Evolutionary conservation across 2,329 filamentous ascomycete species (phyloP).

Genomic region (Neospermospora avenae): DNA sequence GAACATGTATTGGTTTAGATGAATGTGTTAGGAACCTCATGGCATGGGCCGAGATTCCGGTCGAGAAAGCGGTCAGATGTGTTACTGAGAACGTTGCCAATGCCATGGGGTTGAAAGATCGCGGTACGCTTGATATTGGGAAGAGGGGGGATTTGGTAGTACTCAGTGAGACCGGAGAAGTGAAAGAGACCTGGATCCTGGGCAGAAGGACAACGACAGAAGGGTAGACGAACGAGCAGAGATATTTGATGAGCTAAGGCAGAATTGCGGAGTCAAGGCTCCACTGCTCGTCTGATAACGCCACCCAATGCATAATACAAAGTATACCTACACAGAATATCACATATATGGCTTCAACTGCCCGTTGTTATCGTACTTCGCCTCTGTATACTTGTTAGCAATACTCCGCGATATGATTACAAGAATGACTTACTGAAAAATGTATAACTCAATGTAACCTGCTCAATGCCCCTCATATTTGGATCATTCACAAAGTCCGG

Average conservation of each 20-base stretch:
- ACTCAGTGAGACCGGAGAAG: constrained; percentile 20
- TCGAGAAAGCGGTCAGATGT: constrained; percentile 30
- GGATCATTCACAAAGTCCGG: constrained; percentile 90
- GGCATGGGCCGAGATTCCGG: constrained; percentile 25
- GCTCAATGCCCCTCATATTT: constrained; percentile 91
- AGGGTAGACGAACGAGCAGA: neutral
- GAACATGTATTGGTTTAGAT: constrained; percentile 49
- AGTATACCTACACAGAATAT: constrained; percentile 18
- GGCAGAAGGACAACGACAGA: constrained; percentile 19
- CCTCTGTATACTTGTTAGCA: constrained; percentile 56
- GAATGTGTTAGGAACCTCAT: constrained; percentile 45
- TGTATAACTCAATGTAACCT: constrained; percentile 93
- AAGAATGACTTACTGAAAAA: constrained; percentile 79
- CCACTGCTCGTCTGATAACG: constrained; percentile 11
- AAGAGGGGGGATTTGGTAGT: constrained; percentile 32
- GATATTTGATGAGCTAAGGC: neutral
- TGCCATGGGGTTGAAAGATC: constrained; percentile 25
- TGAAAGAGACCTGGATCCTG: constrained; percentile 30
- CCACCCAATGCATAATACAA: constrained; percentile 23
- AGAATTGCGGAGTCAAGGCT: neutral
- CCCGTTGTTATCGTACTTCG: constrained; percentile 79
- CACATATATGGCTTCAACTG: constrained; percentile 45
- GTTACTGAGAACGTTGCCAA: constrained; percentile 33
- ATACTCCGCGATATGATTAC: neutral
- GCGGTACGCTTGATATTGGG: constrained; percentile 27